These are phyloP conservation scores for Hamigera avellanea DNA, from an alignment of 495 filamentous ascomycete species.

Conservation along the genomic window DNA sequence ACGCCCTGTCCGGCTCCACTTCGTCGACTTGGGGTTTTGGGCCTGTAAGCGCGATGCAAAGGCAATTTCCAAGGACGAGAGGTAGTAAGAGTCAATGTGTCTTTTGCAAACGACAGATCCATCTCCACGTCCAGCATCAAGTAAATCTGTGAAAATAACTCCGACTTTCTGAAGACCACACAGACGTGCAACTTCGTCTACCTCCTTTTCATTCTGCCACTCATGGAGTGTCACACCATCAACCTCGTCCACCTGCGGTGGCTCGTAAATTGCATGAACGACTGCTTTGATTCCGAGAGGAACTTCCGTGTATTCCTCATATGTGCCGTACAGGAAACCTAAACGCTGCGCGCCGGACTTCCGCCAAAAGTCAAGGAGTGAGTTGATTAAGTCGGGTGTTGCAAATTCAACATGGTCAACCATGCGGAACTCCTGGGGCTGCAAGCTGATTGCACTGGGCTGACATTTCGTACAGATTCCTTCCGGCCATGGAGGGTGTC, in stretches of 20 bases:
- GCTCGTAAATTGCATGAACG: conserved; percentile 96
- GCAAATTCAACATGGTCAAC: conserved; percentile 98
- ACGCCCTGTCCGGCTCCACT: conserved; percentile 90
- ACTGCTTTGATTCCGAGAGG: conserved; percentile 92
- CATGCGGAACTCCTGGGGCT: conserved; percentile 92
- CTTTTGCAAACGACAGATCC: conserved; percentile 88
- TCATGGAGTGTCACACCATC: conserved; percentile 81
- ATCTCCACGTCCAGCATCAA: conserved; percentile 69
- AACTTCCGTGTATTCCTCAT: conserved; percentile 84
- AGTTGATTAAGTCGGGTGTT: conserved; percentile 67
- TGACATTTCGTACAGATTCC: conserved; percentile 99
- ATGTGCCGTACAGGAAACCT: conserved; percentile 85
- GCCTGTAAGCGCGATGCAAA: conserved; percentile 85
- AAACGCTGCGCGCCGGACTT: conserved; percentile 66
- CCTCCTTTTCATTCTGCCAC: conserved; percentile 78
- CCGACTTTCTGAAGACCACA: conserved; percentile 88
- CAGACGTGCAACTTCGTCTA: conserved; percentile 67
- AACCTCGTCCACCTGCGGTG: conserved; percentile 80
- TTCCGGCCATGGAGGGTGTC: conserved; percentile 86
- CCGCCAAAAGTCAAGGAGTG: conserved; percentile 85
- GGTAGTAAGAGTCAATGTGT: conserved; percentile 88
- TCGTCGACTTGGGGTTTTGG: conserved; percentile 77
- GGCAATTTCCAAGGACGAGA: conserved; percentile 83
- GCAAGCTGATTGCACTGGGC: conserved; percentile 90
- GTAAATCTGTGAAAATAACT: conserved; percentile 89